Evolutionary conservation across 2,329 filamentous ascomycete genomes (phyloP).

Genomic region (Fusarium udum): DNA sequence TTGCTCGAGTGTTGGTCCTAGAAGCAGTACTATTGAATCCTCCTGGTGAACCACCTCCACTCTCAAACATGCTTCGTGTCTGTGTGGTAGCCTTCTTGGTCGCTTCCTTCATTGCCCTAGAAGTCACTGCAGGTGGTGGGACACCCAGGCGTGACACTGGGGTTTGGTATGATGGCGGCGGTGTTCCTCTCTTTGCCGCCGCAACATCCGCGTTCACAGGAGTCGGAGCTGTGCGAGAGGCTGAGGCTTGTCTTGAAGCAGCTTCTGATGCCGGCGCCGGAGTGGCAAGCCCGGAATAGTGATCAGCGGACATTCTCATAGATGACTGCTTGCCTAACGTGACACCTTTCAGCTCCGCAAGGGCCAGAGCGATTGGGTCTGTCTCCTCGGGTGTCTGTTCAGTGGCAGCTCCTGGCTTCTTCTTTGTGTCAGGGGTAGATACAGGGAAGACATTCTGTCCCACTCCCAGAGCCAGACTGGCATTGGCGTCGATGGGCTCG

Average conservation of each 20-base stretch:
- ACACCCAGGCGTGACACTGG: slow-evolving; percentile 83
- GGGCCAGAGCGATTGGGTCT: slow-evolving; percentile 90
- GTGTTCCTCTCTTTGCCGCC: slow-evolving; percentile 74
- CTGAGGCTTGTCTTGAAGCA: slow-evolving; percentile 32
- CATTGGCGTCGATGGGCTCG: slow-evolving; percentile 88
- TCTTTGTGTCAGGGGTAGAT: slow-evolving; percentile 75
- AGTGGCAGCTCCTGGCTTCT: slow-evolving; percentile 39
- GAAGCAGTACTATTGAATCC: slow-evolving; percentile 44
- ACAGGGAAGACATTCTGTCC: slow-evolving; percentile 97
- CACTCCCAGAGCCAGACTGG: slow-evolving; percentile 91
- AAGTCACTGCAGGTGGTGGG: slow-evolving; percentile 90
- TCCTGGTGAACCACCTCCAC: slow-evolving; percentile 47
- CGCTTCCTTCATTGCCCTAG: slow-evolving; percentile 93
- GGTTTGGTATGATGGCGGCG: slow-evolving; percentile 79
- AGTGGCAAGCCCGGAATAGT: slow-evolving; percentile 91
- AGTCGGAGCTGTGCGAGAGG: slow-evolving; percentile 63
- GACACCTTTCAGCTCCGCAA: slow-evolving; percentile 91
- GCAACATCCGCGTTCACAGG: slow-evolving; percentile 59
- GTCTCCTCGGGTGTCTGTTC: slow-evolving; percentile 65
- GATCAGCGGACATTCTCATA: slow-evolving; percentile 90
- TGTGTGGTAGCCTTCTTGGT: slow-evolving; percentile 89
- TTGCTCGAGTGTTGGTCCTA: slow-evolving; percentile 30
- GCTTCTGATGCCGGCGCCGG: slow-evolving; percentile 68
- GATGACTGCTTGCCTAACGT: slow-evolving; percentile 79
- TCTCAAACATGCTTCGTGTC: slow-evolving; percentile 79